Evolutionary conservation across 345 rosid genomes (phyloP), one percentile per base, ranked within the genome.

Genomic region (Gossypium raimondii): DNA sequence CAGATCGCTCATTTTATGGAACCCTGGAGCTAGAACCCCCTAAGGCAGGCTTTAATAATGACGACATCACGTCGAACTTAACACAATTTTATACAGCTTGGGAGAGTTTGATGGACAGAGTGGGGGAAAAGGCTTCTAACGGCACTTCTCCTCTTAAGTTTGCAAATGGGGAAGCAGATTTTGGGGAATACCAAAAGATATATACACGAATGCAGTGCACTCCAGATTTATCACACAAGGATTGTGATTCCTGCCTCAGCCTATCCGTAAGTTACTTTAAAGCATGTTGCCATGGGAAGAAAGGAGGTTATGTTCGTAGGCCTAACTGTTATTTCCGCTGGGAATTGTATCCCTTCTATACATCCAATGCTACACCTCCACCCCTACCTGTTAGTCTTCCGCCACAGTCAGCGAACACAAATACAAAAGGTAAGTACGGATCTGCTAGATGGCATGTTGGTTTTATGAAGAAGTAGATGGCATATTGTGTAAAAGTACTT

Each of bases 301-400:
- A 9, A 52, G 92, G 94, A 9, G 87, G 87, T 60, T 73, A 27
- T 14, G 50, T 78, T 74, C 2, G 3, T 0, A 64, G 48, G 16
- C 90, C 93, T 12, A 90, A 78, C 61, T 88, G 93, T 59, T 48
- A 18, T 34, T 78, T 86, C 43, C 60, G 86, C 67, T 86, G 85
- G 84, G 90, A 86, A 73, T 41, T 83, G 74, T 78, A 82, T 73
- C 75, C 80, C 24, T 88, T 86, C 77, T 82, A 76, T 69, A 24
- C 9, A 57, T 58, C 70, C 41, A 73, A 70, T 4, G 71, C 70
- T 34, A 13, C 66, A 13, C 20, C 66, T 27, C 18, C 59, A 18
- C 25, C 59, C 3, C 22, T 12, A 55, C 11, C 25, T 18, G 4
- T 22, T 18, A 44, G 87, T 2, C 77, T 82, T 41, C 14, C 17